A percentile compares a stretch with the other conserved stretches of the same genome.
phyloP scores from a whole-genome alignment of 495 filamentous ascomycete genomes.

The Neurospora sublineolata region DNA sequence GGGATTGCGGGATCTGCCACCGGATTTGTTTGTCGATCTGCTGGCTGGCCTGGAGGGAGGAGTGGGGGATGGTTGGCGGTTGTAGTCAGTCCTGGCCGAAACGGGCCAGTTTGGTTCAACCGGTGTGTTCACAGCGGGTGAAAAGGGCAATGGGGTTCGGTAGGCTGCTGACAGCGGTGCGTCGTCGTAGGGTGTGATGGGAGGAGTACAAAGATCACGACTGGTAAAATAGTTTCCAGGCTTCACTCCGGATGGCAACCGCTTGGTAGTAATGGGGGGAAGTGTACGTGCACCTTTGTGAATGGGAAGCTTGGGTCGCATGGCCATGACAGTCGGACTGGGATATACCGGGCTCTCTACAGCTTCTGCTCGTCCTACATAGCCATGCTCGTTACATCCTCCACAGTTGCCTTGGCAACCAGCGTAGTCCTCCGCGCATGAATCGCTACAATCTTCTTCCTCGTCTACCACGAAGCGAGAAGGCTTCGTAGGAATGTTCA shows the following conservation, averaged over 20 bases:
- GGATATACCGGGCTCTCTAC: constrained; percentile 5
- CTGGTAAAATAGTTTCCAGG: constrained; percentile 10
- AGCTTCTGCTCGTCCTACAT: neutral
- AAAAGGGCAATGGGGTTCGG: constrained; percentile 1
- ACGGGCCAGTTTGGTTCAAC: constrained; percentile 14
- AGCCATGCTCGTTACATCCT: constrained; percentile 2
- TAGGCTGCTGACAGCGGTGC: neutral
- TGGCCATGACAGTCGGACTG: constrained; percentile 3
- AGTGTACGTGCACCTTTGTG: constrained; percentile 7
- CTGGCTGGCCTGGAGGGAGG: constrained; percentile 3
- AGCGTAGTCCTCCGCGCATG: neutral
- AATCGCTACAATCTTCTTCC: neutral
- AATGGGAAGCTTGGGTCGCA: constrained; percentile 13
- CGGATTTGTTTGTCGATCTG: neutral
- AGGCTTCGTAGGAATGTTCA: neutral
- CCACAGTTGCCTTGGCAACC: constrained; percentile 3
- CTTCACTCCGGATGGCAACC: constrained; percentile 4
- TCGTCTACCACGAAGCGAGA: neutral
- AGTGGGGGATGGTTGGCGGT: constrained; percentile 1
- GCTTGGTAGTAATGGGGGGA: constrained; percentile 2
- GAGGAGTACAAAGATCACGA: constrained; percentile 13
- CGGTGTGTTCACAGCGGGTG: constrained; percentile 7
- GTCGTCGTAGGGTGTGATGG: constrained; percentile 12
- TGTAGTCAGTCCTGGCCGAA: constrained; percentile 7
- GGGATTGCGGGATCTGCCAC: constrained; percentile 5